Evolutionary conservation across 441 rosid genomes (phyloP), one percentile per base, ranked within the genome.

Genomic region (Daphne laureola): DNA sequence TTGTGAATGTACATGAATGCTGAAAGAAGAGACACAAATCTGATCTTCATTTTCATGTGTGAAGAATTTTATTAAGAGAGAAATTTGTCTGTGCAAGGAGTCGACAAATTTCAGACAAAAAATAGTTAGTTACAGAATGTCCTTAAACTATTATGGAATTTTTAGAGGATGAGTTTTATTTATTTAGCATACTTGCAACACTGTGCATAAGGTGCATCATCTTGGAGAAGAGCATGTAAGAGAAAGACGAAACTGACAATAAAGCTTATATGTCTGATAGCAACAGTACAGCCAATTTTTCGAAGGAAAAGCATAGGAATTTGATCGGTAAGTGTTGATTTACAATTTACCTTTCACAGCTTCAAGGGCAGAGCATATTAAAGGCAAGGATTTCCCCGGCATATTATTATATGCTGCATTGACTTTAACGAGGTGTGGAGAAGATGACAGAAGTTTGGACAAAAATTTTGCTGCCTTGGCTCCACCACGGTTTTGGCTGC

Each of bases 401-500:
- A 92, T 84, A 15, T 88, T 77, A 78, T 92, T 88, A 69, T 75
- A 82, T 14, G 90, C 67, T 46, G 94, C 84, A 54, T 84, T 66
- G 25, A 84, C 67, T 46, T 70, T 61, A 54, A 71, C 54, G 17
- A 92, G 90, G 46, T 68, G 65, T 17, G 93, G 86, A 63, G 98
- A 83, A 17, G 58, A 46, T 14, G 71, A 52, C 31, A 92, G 51
- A 57, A 92, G 88, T 71, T 71, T 86, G 48, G 82, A 78, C 74
- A 88, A 62, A 74, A 92, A 92, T 44, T 69, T 74, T 31, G 88
- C 95, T 21, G 87, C 67, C 66, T 78, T 95, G 46, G 70, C 51
- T 55, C 87, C 90, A 50, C 98, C 95, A 1, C 94, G 91, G 69
- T 88, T 92, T 78, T 92, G 86, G 78, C 95, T 92, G 61, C 25